phyloP scores from a whole-genome alignment of 345 rosid genomes.

The Pugionium dolabratum region DNA sequence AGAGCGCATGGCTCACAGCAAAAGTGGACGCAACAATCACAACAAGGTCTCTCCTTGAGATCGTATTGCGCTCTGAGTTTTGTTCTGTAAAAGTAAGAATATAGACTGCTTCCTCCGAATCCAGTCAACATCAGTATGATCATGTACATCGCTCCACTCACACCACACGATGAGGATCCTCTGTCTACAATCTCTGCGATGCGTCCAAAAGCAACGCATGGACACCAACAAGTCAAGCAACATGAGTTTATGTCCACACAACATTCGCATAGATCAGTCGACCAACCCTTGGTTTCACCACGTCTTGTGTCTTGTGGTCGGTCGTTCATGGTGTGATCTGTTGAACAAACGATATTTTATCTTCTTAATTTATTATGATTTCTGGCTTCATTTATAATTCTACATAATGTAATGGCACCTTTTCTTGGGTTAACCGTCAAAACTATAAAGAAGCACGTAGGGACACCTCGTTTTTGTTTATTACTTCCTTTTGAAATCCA shows the following conservation, averaged over 20 bases:
- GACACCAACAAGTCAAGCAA: conserved; percentile 56
- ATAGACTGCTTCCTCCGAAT: conserved; percentile 36
- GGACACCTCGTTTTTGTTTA: conserved; percentile 9
- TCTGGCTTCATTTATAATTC: background rate
- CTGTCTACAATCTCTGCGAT: conserved; percentile 57
- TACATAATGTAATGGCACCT: conserved; percentile 8
- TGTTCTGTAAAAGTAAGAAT: conserved; percentile 43
- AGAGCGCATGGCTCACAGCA: conserved; percentile 45
- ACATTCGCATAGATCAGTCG: conserved; percentile 55
- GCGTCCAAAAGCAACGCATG: conserved; percentile 63
- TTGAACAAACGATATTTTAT: background rate
- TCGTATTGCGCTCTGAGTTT: conserved; percentile 39
- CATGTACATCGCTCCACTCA: conserved; percentile 40
- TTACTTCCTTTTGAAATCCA: background rate
- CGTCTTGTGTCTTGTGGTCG: background rate
- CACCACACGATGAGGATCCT: conserved; percentile 51
- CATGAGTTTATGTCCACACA: conserved; percentile 41
- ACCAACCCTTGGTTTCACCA: conserved; percentile 43
- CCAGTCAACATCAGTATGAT: conserved; percentile 29
- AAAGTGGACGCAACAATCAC: conserved; percentile 42
- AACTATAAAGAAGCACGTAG: conserved; percentile 20
- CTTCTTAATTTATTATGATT: background rate
- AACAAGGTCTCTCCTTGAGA: conserved; percentile 42
- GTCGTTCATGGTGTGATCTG: conserved; percentile 14
- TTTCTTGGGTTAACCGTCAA: conserved; percentile 19